Evolutionary conservation across 352 stramenopile genomes (phyloP).

Genomic region (Elongisporangium undulatum): DNA sequence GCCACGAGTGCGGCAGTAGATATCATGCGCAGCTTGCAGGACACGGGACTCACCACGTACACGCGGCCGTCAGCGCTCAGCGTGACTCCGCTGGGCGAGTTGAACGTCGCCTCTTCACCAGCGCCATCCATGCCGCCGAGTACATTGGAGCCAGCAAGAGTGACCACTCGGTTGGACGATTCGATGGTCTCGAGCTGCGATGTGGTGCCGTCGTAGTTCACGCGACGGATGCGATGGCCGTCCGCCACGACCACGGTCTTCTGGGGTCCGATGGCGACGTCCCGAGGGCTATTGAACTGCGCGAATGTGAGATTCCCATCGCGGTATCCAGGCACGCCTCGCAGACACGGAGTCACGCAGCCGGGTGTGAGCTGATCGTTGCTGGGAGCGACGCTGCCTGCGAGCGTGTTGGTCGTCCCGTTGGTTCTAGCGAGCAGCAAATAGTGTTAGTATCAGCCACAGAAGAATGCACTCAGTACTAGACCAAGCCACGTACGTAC

Average conservation of each 20-base stretch:
- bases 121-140: slow-evolving; percentile 80
- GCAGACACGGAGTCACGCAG: slow-evolving; percentile 88
- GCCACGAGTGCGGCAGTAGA: slow-evolving; percentile 67
- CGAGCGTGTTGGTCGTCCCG: slow-evolving; percentile 60
- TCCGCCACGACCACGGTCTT: slow-evolving; percentile 89
- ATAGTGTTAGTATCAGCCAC: slow-evolving; percentile 4
- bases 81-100: slow-evolving; percentile 83
- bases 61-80: slow-evolving; percentile 83
- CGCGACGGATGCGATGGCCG: slow-evolving; percentile 79
- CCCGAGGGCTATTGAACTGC: slow-evolving; percentile 91
- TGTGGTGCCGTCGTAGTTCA: slow-evolving; percentile 64
- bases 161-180: slow-evolving; percentile 79
- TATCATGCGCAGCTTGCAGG: slow-evolving; percentile 88
- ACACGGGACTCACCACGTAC: slow-evolving; percentile 89
- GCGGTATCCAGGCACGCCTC: slow-evolving; percentile 80
- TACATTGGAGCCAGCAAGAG: slow-evolving; percentile 81
- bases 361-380: slow-evolving; percentile 66
- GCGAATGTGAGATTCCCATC: slow-evolving; percentile 86
- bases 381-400: slow-evolving; percentile 49
- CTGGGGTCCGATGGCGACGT: slow-evolving; percentile 81
- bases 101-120: slow-evolving; percentile 85
- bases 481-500: slow-evolving; percentile 19
- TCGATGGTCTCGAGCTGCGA: slow-evolving; percentile 65
- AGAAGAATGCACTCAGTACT: not conserved
- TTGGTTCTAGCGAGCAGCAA: slow-evolving; percentile 15